phyloP scores from a whole-genome alignment of 768 basidiomycete genomes.

The Psilocybe sp. region DNA sequence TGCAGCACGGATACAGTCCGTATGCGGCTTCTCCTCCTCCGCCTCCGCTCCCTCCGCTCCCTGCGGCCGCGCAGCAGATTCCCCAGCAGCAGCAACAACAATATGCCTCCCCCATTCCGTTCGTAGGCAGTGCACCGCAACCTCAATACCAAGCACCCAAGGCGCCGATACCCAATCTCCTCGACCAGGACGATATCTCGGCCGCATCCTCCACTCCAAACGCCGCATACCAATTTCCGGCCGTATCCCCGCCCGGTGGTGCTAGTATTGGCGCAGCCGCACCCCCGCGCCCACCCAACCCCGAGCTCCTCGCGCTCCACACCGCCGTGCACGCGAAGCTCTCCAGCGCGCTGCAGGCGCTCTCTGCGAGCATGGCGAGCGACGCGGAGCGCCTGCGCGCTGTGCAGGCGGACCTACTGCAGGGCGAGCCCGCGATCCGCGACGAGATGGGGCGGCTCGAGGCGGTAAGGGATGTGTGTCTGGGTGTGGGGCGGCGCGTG shows the following conservation, averaged over 20 bases:
- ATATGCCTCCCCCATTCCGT: constrained; percentile 7
- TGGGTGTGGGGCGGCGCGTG: constrained; percentile 68
- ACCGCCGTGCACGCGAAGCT: constrained; percentile 75
- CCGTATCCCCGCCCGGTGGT: constrained; percentile 6
- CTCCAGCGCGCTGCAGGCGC: constrained; percentile 64
- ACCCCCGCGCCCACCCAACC: constrained; percentile 84
- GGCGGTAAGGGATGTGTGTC: constrained; percentile 91
- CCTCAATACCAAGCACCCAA: constrained; percentile 13
- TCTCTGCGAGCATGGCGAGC: constrained; percentile 58
- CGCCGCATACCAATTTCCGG: constrained; percentile 1
- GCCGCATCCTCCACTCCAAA: constrained; percentile 9
- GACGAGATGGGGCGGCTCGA: constrained; percentile 96
- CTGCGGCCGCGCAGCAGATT: neutral
- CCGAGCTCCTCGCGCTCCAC: constrained; percentile 82
- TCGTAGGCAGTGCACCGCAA: constrained; percentile 1
- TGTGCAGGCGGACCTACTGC: constrained; percentile 79
- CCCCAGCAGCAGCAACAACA: constrained; percentile 1
- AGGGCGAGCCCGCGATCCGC: constrained; percentile 89
- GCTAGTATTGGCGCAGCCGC: constrained; percentile 4
- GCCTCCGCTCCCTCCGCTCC: neutral
- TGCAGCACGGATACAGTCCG: neutral
- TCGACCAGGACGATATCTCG: constrained; percentile 56
- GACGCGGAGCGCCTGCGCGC: constrained; percentile 77
- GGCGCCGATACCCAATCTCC: constrained; percentile 48
- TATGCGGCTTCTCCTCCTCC: neutral